Evolutionary conservation across 805 yeast species (phyloP), one percentile per base, ranked within the genome.

Genomic region (Candida ulmi): DNA sequence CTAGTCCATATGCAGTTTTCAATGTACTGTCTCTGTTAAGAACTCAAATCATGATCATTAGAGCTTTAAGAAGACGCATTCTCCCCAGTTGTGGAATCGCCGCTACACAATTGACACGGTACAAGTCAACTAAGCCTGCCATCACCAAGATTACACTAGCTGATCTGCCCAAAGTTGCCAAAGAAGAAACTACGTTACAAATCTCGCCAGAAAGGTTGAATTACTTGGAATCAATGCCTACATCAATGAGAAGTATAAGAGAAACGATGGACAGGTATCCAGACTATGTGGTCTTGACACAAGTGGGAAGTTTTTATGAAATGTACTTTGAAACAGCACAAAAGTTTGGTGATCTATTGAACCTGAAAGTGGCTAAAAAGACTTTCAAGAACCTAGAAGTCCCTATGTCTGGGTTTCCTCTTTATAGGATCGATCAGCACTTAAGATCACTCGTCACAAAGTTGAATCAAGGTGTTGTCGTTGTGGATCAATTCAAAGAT

Each of bases 321-420:
- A 63, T 91, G 4, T 93, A 93, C 55, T 88, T 85, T 54, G 90
- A 90, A 38, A 95, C 88, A 44, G 98, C 98, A 1, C 76, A 78
- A 9, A 70, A 69, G 33, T 79, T 72, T 55, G 95, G 87, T 0
- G 80, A 84, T 2, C 60, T 75, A 38, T 61, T 93, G 39, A 88
- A 88, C 23, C 59, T 91, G 23, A 80, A 85, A 35, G 69, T 88
- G 2, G 83, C 95, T 0, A 66, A 65, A 28, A 72, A 75, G 50
- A 65, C 65, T 39, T 70, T 76, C 30, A 63, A 63, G 17, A 60
- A 57, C 17, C 58, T 68, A 26, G 60, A 54, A 16, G 71, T 83
- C 1, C 77, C 95, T 0, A 88, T 93, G 84, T 87, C 97, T 0
- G 99, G 99, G 0, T 93, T 93, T 51, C 99, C 99, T 0, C 67